These are phyloP conservation scores for Acer negundo DNA, from an alignment of 345 rosid genomes.

Conservation along the genomic window DNA sequence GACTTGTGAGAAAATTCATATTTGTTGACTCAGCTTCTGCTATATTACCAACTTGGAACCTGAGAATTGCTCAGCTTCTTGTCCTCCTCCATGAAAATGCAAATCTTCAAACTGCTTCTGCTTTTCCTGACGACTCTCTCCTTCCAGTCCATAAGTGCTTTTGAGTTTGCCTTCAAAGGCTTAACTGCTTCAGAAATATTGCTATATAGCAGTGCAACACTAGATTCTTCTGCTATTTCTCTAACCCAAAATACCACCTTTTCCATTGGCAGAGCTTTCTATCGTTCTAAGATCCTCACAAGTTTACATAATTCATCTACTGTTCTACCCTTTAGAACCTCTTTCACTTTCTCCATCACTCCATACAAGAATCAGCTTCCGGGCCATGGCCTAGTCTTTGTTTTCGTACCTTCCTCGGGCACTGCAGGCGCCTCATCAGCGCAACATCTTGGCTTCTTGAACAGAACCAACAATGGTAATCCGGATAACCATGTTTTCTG, in stretches of 20 bases:
- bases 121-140: slow-evolving; percentile 12
- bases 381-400: slow-evolving; percentile 33
- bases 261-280: slow-evolving; percentile 35
- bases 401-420: slow-evolving; percentile 19
- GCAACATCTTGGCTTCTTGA: slow-evolving; percentile 36
- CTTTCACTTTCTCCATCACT: slow-evolving; percentile 42
- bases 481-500: slow-evolving; percentile 30
- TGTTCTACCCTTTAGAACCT: slow-evolving; percentile 28
- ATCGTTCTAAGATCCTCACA: slow-evolving; percentile 18
- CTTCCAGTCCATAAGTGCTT: slow-evolving; percentile 1
- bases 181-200: slow-evolving; percentile 17
- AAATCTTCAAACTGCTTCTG: slow-evolving; percentile 18
- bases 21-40: neutral
- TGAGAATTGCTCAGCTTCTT: neutral
- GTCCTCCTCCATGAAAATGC: slow-evolving; percentile 9
- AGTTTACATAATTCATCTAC: slow-evolving; percentile 16
- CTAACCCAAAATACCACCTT: slow-evolving; percentile 16
- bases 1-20: neutral
- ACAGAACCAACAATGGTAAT: slow-evolving; percentile 33
- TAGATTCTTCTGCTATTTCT: slow-evolving; percentile 11
- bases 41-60: neutral
- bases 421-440: slow-evolving; percentile 26
- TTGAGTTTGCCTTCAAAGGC: slow-evolving; percentile 25
- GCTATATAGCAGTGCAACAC: slow-evolving; percentile 27
- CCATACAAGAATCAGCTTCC: slow-evolving; percentile 20